Percentiles rank a stretch among this genome's conserved stretches.
phyloP scores from a whole-genome alignment of 2,329 filamentous ascomycete species.

The Exophiala xenobiotica region DNA sequence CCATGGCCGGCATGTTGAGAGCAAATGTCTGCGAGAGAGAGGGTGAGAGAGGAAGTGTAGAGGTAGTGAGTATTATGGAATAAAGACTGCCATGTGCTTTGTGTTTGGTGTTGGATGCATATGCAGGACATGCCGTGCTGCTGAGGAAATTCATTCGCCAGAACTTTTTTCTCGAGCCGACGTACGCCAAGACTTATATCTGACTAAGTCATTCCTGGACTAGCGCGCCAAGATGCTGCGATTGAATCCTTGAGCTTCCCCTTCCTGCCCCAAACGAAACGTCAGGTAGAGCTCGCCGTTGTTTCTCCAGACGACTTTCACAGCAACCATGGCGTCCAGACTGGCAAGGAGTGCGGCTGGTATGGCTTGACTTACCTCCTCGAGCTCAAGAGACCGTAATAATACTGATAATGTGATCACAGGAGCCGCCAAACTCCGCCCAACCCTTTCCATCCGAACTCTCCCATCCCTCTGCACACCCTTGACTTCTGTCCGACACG shows the following conservation, averaged over 20 bases:
- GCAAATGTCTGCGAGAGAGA: neutral
- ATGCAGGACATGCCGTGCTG: no score
- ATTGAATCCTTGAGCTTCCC: constrained; percentile 2
- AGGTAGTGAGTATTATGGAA: neutral
- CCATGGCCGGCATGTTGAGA: constrained; percentile 25
- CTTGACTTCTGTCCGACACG: constrained; percentile 65
- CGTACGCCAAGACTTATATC: constrained; percentile 12
- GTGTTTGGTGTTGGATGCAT: neutral
- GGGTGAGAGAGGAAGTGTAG: neutral
- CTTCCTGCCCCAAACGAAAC: constrained; percentile 12
- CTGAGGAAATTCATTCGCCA: neutral
- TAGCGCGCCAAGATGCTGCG: constrained; percentile 12
- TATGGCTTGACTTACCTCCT: constrained; percentile 58
- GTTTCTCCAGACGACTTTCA: neutral
- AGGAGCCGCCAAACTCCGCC: constrained; percentile 91
- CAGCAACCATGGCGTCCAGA: constrained; percentile 87
- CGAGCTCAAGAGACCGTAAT: constrained; percentile 18
- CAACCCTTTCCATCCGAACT: constrained; percentile 55
- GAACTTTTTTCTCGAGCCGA: constrained; percentile 7
- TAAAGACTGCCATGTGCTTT: neutral
- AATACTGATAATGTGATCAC: constrained; percentile 37
- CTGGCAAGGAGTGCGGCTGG: constrained; percentile 92
- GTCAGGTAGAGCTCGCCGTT: constrained; percentile 9
- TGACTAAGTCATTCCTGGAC: no score
- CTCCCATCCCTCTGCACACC: constrained; percentile 72